A percentile compares a stretch with the other conserved stretches of the same genome.
Evolutionary conservation across 768 basidiomycete genomes (phyloP).

Genomic region (Lactarius vividus): DNA sequence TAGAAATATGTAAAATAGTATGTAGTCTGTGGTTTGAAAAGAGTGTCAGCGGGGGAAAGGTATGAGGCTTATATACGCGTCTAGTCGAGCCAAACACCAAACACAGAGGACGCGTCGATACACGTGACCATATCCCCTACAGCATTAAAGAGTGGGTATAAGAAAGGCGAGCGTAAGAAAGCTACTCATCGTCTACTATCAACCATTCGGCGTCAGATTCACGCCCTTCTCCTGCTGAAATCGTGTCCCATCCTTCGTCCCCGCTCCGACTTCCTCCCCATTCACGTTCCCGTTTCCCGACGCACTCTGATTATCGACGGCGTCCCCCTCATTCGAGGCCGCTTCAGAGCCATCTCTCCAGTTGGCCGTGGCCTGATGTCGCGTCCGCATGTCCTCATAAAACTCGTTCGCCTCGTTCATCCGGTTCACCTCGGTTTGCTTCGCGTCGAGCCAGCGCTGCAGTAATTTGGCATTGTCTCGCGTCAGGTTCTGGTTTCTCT

Average conservation of each 20-base stretch:
- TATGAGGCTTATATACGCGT: slow-evolving; percentile 21
- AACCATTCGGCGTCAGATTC: slow-evolving; percentile 93
- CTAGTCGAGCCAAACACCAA: slow-evolving; percentile 23
- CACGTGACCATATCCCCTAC: slow-evolving; percentile 22
- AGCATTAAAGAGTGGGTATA: slow-evolving; percentile 18
- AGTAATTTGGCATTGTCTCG: slow-evolving; percentile 94
- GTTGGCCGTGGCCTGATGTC: slow-evolving; percentile 58
- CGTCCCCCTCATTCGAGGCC: slow-evolving; percentile 27
- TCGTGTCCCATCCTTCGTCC: slow-evolving; percentile 69
- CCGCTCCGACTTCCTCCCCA: slow-evolving; percentile 45
- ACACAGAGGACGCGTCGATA: slow-evolving; percentile 23
- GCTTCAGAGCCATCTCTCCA: slow-evolving; percentile 48
- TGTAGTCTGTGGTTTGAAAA: slow-evolving; percentile 8
- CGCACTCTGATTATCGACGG: slow-evolving; percentile 36
- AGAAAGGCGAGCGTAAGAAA: slow-evolving; percentile 16
- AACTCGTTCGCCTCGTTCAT: slow-evolving; percentile 94
- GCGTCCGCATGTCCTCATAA: slow-evolving; percentile 83
- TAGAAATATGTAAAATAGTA: slow-evolving; percentile 16
- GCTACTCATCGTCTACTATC: slow-evolving; percentile 51
- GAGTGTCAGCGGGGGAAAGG: not conserved
- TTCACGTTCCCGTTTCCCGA: slow-evolving; percentile 72
- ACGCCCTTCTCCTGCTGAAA: slow-evolving; percentile 65
- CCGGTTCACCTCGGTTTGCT: slow-evolving; percentile 87
- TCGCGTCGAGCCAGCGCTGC: slow-evolving; percentile 95
- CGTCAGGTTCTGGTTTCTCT: slow-evolving; percentile 80